These are phyloP conservation scores for Rhodotorula paludigena DNA, from an alignment of 768 basidiomycete species.

Conservation along the genomic window DNA sequence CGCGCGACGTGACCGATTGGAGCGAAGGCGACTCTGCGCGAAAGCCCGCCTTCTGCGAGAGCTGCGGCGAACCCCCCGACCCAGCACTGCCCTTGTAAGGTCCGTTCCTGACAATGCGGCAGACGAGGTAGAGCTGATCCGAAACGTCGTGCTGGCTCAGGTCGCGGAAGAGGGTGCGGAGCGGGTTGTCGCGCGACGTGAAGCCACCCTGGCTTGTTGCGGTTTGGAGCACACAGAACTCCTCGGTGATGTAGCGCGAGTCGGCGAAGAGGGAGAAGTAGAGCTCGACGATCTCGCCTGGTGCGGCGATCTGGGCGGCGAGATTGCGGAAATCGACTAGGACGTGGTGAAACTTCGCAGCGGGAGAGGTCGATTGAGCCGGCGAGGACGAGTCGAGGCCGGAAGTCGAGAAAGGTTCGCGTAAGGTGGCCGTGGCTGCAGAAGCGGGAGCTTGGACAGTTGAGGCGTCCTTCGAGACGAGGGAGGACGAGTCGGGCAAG, in stretches of 20 bases:
- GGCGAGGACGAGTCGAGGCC: too few relatives aligned
- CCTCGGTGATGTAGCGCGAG: slow-evolving; percentile 81
- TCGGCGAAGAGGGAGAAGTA: slow-evolving; percentile 89
- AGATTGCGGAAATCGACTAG: slow-evolving; percentile 87
- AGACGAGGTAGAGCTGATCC: slow-evolving; percentile 81
- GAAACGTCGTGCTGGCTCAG: slow-evolving; percentile 79
- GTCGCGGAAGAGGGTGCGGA: slow-evolving; percentile 84
- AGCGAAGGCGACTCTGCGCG: slow-evolving; percentile 18
- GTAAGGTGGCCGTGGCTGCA: too few relatives aligned
- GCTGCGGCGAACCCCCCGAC: background rate
- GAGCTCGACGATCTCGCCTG: slow-evolving; percentile 88
- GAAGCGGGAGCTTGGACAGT: too few relatives aligned
- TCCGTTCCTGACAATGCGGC: slow-evolving; percentile 82
- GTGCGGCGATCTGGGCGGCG: slow-evolving; percentile 79
- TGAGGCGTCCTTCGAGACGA: too few relatives aligned
- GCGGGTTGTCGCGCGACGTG: slow-evolving; percentile 51
- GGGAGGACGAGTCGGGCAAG: slow-evolving; percentile 2
- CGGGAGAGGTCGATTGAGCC: background rate
- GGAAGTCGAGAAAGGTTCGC: too few relatives aligned
- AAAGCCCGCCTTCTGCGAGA: background rate
- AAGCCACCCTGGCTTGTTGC: slow-evolving; percentile 82
- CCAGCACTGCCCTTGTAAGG: slow-evolving; percentile 53
- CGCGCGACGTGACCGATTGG: slow-evolving; percentile 5
- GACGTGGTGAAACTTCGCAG: slow-evolving; percentile 76
- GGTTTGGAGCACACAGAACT: slow-evolving; percentile 81